Evolutionary conservation across 805 yeast genomes (phyloP), one percentile per base, ranked within the genome.

Genomic region (Candida dajiaensis): DNA sequence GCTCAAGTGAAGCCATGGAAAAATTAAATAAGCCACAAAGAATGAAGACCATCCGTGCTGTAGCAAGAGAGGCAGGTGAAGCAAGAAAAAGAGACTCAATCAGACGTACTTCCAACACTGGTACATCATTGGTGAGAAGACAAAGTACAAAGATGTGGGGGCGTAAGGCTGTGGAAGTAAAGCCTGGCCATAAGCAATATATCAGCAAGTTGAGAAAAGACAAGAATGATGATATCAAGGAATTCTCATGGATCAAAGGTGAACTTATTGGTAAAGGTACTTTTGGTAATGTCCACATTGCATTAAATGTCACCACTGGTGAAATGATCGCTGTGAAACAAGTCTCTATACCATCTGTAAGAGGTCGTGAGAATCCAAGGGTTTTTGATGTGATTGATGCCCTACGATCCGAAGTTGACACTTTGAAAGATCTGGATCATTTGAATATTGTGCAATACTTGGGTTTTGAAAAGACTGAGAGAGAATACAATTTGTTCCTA

Each of bases 291-390:
- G 99, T 94, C 1, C 92, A 76, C 60, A 71, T 94, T 46, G 97
- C 96, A 1, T 73, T 94, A 59, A 94, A 94, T 64, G 90, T 89
- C 16, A 94, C 98, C 1, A 89, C 96, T 0, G 98, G 98, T 45
- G 99, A 94, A 59, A 89, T 94, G 96, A 85, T 94, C 70, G 99
- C 99, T 0, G 99, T 94, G 2, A 94, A 94, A 61, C 99, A 94
- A 65, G 97, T 92, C 2, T 82, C 77, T 38, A 83, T 84, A 12
- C 82, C 87, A 1, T 64, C 68, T 45, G 59, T 72, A 29, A 43
- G 28, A 6, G 45, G 22, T 4, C 56, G 68, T 18, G 63, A 65
- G 38, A 69, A 72, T 41, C 69, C 72, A 21, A 74, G 76, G 43
- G 68, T 73, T 3, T 64, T 69, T 23, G 89, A 80, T 47, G 86